Conservation (phyloP, 495 filamentous ascomycete species). For the Podospora tetraspora region DNA sequence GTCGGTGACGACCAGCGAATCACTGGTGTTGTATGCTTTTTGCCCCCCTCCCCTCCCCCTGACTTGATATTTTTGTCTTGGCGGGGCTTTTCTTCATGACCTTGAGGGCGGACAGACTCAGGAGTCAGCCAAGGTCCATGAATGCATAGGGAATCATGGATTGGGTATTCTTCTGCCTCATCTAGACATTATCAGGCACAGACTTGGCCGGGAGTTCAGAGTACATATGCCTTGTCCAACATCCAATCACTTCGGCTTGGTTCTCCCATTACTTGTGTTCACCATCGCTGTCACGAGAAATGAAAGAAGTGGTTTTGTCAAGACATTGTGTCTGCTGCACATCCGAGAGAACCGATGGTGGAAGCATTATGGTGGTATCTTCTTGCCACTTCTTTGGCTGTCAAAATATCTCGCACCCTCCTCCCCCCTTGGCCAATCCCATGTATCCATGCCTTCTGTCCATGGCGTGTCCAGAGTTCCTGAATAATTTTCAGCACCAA, state of each 20-base stretch:
- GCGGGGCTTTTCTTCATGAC: no score
- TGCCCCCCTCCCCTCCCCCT: no score
- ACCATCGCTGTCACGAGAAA: background rate
- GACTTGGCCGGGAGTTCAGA: background rate
- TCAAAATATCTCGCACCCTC: background rate
- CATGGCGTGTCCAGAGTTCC: background rate
- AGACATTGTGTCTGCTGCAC: background rate
- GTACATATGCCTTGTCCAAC: background rate
- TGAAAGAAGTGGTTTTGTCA: background rate
- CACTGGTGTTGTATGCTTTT: slow-evolving; percentile 19
- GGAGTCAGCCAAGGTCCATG: no score
- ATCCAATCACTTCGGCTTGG: background rate
- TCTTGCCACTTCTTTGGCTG: background rate
- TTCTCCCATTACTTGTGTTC: background rate
- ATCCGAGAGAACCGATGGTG: background rate
- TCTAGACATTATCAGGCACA: background rate
- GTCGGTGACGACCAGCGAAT: slow-evolving; percentile 20
- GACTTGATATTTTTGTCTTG: background rate
- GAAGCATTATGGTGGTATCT: background rate
- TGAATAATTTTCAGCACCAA: background rate
- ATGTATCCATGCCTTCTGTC: background rate
- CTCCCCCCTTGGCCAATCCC: no score
- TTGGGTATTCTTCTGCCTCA: background rate
- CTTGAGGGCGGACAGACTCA: no score
- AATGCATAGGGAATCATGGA: background rate